Evolutionary conservation across 1,139 yeast genomes (phyloP), one percentile per base, ranked within the genome.

Genomic region (Zygosaccharomyces sapae): DNA sequence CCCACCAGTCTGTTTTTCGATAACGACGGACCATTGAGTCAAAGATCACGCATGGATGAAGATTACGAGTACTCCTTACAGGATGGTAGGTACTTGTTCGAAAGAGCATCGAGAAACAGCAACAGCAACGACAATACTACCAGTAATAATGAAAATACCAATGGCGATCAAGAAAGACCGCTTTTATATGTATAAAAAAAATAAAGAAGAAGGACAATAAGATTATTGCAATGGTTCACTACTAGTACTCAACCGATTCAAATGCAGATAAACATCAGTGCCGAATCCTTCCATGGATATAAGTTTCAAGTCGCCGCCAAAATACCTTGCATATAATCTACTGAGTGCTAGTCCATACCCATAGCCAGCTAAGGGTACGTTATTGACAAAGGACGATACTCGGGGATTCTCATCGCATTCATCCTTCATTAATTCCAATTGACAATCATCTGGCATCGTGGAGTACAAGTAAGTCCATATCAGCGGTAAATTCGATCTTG

Each of bases 241-340:
- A 34, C 51, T 49, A 1, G 63, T 58, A 34, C 58, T 60, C 18
- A 63, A 48, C 31, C 64, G 69, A 67, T 87, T 88, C 65, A 88
- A 73, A 69, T 88, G 96, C 59, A 89, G 70, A 61, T 88, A 88
- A 1, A 86, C 96, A 65, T 88, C 96, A 1, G 96, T 89, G 8
- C 97, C 97, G 58, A 88, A 88, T 9, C 96, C 96, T 68, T 88
- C 96, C 95, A 88, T 86, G 34, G 89, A 81, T 50, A 87, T 87
- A 60, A 89, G 74, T 62, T 83, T 85, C 67, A 88, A 74, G 60
- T 88, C 96, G 8, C 96, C 96, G 3, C 96, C 95, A 63, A 89
- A 88, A 65, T 89, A 89, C 55, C 90, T 82, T 1, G 96, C 89
- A 57, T 89, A 89, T 36, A 89, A 73, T 52, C 96, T 70, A 43